Evolutionary conservation across 805 yeast species (phyloP).

Genomic region (Saccharomycopsis capsularis): DNA sequence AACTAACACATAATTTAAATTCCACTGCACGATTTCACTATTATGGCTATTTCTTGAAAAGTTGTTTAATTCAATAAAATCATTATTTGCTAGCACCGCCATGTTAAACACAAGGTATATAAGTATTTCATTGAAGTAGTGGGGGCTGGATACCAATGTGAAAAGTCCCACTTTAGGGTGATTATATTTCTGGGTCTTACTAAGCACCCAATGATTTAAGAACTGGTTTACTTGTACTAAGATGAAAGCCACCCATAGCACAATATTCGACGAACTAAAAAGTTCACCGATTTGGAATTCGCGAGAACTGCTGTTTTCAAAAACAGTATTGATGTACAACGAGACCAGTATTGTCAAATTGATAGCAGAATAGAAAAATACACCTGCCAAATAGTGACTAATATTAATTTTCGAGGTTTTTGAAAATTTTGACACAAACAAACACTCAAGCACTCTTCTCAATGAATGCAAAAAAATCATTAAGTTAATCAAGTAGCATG

Average conservation of each 20-base stretch:
- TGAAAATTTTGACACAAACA: constrained; percentile 41
- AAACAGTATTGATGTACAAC: background rate
- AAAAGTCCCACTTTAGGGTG: constrained; percentile 49
- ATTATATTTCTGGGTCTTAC: constrained; percentile 47
- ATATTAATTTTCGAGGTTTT: constrained; percentile 49
- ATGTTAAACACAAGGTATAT: constrained; percentile 35
- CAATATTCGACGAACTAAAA: background rate
- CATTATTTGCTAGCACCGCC: background rate
- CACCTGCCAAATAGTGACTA: constrained; percentile 60
- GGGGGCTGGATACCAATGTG: constrained; percentile 51
- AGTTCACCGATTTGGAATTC: background rate
- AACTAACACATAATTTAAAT: constrained; percentile 5
- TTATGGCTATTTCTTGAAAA: too few relatives aligned
- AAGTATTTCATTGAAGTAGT: constrained; percentile 59
- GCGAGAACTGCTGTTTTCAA: background rate
- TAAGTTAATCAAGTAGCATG: constrained; percentile 20
- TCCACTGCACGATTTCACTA: background rate
- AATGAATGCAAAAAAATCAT: constrained; percentile 42
- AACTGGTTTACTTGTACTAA: constrained; percentile 40
- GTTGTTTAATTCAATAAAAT: too few relatives aligned
- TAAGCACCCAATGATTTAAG: constrained; percentile 30
- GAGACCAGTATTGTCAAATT: constrained; percentile 24
- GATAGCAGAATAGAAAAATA: constrained; percentile 48
- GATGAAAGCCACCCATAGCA: constrained; percentile 24
- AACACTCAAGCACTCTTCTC: constrained; percentile 51